These are phyloP conservation scores for Vigna nakashimae DNA, from an alignment of 306 rosid genomes.

Conservation along the genomic window DNA sequence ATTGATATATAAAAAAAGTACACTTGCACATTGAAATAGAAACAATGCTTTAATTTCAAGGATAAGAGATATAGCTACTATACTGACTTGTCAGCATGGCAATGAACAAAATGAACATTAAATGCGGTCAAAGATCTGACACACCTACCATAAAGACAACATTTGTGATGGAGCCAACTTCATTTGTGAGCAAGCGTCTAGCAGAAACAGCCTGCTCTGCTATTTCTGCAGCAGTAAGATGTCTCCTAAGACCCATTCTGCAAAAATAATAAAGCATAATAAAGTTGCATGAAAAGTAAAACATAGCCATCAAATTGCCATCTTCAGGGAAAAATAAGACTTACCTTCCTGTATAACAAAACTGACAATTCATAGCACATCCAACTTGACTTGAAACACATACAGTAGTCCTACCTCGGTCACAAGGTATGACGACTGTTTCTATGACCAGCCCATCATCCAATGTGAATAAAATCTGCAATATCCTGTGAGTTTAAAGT, in stretches of 20 bases:
- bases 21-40: not conserved
- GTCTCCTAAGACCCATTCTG: slow-evolving; percentile 95
- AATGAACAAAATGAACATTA: not conserved
- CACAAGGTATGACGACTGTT: slow-evolving; percentile 89
- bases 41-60: slow-evolving; percentile 6
- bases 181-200: slow-evolving; percentile 71
- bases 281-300: slow-evolving; percentile 31
- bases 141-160: slow-evolving; percentile 87
- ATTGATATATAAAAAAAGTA: not conserved
- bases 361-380: slow-evolving; percentile 95
- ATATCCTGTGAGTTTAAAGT: slow-evolving; percentile 81
- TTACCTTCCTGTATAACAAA: slow-evolving; percentile 95
- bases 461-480: slow-evolving; percentile 89
- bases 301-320: slow-evolving; percentile 16
- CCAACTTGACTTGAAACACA: slow-evolving; percentile 99
- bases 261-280: slow-evolving; percentile 39
- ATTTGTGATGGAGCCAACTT: slow-evolving; percentile 87
- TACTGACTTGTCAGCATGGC: slow-evolving; percentile 24
- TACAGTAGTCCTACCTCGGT: slow-evolving; percentile 83
- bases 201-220: slow-evolving; percentile 94
- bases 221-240: slow-evolving; percentile 90
- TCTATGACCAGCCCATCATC: slow-evolving; percentile 83
- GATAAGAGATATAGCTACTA: slow-evolving; percentile 7
- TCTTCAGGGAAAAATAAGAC: slow-evolving; percentile 37
- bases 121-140: slow-evolving; percentile 11